Conservation (phyloP, 2,329 filamentous ascomycete species). For the Byssoonygena ceratinophila region DNA sequence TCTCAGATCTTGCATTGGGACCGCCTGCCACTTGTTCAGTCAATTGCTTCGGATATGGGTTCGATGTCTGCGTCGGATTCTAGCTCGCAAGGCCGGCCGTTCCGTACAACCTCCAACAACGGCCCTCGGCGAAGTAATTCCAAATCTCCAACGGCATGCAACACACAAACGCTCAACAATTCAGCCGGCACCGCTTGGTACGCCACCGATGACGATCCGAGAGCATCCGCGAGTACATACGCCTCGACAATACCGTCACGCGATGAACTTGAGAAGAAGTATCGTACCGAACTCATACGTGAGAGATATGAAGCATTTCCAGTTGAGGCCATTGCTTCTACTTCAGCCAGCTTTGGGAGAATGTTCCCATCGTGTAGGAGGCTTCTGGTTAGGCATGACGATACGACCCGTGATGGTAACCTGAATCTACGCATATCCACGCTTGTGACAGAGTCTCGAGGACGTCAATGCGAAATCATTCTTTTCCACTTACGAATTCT, state of each 20-base stretch:
- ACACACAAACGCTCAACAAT: background rate
- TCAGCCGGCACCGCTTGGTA: background rate
- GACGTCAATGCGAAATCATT: slow-evolving; percentile 53
- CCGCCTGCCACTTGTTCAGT: too few relatives aligned
- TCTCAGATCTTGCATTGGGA: too few relatives aligned
- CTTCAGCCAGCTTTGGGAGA: slow-evolving; percentile 67
- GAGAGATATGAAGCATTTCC: slow-evolving; percentile 50
- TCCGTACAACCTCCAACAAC: background rate
- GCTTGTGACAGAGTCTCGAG: slow-evolving; percentile 46
- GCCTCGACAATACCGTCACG: slow-evolving; percentile 59
- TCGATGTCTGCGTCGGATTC: background rate
- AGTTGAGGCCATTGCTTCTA: slow-evolving; percentile 61
- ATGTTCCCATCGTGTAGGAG: slow-evolving; percentile 79
- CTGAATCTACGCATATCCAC: slow-evolving; percentile 93
- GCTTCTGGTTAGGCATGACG: slow-evolving; percentile 77
- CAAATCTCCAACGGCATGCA: background rate
- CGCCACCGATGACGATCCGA: background rate
- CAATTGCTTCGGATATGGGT: background rate
- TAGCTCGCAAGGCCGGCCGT: background rate
- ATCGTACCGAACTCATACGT: slow-evolving; percentile 42
- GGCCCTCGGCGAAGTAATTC: background rate
- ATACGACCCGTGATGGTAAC: slow-evolving; percentile 81
- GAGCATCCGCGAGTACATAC: slow-evolving; percentile 64
- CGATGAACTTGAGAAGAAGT: slow-evolving; percentile 40
- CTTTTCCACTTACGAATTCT: slow-evolving; percentile 95